phyloP scores from a whole-genome alignment of 2,329 filamentous ascomycete genomes.

The Blumeriella jaapii region DNA sequence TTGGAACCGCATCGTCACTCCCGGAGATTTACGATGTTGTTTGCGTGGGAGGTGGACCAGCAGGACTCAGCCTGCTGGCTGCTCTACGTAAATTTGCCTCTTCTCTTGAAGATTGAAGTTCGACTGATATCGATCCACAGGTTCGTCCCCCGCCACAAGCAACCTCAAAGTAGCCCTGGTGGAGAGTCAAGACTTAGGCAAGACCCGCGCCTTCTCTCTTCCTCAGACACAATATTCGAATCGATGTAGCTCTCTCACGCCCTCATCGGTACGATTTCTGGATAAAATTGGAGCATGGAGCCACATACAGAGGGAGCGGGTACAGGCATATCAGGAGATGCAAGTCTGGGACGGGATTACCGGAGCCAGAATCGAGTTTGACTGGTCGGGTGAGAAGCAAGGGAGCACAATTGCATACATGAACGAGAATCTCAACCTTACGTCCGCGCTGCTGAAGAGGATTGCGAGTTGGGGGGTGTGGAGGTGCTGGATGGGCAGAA shows the following conservation, averaged over 20 bases:
- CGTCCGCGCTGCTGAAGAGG: conserved; percentile 61
- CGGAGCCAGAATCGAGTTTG: conserved; percentile 79
- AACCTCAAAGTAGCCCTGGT: conserved; percentile 77
- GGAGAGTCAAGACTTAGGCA: conserved; percentile 75
- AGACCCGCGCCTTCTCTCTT: conserved; percentile 54
- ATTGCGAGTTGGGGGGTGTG: conserved; percentile 57
- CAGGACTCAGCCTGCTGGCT: conserved; percentile 71
- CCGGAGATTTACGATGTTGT: conserved; percentile 27
- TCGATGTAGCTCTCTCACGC: conserved; percentile 89
- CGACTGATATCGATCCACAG: conserved; percentile 32
- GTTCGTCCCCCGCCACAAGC: conserved; percentile 62
- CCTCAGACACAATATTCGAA: conserved; percentile 70
- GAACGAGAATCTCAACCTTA: conserved; percentile 89
- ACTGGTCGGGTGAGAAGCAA: conserved; percentile 53
- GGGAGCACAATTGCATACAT: conserved; percentile 77
- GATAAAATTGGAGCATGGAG: conserved; percentile 76
- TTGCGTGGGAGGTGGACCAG: conserved; percentile 28
- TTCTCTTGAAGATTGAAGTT: background rate
- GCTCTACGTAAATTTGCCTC: conserved; percentile 50
- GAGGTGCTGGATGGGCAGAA: conserved; percentile 65
- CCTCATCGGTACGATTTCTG: conserved; percentile 73
- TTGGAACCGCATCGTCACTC: conserved; percentile 11
- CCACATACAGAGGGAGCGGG: conserved; percentile 58
- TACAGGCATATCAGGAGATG: conserved; percentile 91
- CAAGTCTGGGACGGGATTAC: conserved; percentile 96